Evolutionary conservation across 2,329 filamentous ascomycete genomes (phyloP).

Genomic region (Aspergillus neotritici): DNA sequence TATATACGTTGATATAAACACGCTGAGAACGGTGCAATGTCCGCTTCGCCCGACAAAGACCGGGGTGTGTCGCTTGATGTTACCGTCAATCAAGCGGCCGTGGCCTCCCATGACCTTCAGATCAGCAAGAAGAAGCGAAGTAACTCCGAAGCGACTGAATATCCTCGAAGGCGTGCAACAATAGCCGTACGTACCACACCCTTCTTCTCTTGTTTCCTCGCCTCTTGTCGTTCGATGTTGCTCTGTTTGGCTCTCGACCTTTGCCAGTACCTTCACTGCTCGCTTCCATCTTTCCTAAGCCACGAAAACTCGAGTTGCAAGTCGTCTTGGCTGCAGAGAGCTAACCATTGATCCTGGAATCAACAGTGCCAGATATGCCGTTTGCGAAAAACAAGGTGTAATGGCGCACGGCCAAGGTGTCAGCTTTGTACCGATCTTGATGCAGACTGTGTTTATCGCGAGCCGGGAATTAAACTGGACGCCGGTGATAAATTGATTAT

Average conservation of each 20-base stretch:
- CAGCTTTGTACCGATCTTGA: conserved; percentile 76
- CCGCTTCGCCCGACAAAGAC: conserved; percentile 18
- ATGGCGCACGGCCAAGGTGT: conserved; percentile 75
- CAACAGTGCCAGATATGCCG: conserved; percentile 72
- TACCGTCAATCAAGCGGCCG: not conserved
- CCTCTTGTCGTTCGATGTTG: not conserved
- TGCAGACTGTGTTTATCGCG: conserved; percentile 76
- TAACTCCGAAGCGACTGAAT: conserved; percentile 26
- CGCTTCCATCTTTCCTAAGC: no score
- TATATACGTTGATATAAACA: no score
- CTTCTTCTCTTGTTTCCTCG: conserved; percentile 1
- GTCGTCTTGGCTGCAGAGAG: no score
- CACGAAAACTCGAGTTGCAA: no score
- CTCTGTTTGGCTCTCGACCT: conserved; percentile 2
- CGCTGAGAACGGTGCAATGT: conserved; percentile 10
- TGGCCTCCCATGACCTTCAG: conserved; percentile 10
- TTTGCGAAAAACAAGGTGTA: conserved; percentile 72
- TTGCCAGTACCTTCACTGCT: conserved; percentile 3
- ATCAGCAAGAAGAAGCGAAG: conserved; percentile 25
- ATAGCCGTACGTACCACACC: conserved; percentile 24
- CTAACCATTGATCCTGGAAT: conserved; percentile 2
- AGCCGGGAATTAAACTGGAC: conserved; percentile 81
- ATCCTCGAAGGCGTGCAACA: conserved; percentile 30
- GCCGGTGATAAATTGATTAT: conserved; percentile 81
- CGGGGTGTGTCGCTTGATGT: conserved; percentile 9